Evolutionary conservation across 768 basidiomycete genomes (phyloP).

Genomic region (Collybia sordida): DNA sequence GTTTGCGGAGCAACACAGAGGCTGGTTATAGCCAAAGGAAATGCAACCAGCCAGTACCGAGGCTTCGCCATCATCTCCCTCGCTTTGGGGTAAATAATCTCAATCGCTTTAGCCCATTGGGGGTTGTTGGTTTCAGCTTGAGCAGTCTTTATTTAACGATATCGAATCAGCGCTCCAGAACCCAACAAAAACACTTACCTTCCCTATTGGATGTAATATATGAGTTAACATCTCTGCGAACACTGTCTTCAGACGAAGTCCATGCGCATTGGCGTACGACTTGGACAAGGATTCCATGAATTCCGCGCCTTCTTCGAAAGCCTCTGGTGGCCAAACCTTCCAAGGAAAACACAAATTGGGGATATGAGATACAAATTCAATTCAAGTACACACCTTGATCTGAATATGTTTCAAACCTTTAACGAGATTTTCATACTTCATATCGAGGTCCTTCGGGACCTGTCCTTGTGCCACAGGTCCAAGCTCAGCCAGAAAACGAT

Average conservation of each 20-base stretch:
- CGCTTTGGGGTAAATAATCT: constrained; percentile 78
- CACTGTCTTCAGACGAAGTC: constrained; percentile 75
- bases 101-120: constrained; percentile 90
- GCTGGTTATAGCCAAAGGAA: constrained; percentile 78
- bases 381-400: constrained; percentile 61
- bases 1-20: constrained; percentile 87
- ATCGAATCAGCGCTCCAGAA: constrained; percentile 3
- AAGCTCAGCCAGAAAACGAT: constrained; percentile 83
- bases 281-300: constrained; percentile 84
- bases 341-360: background rate
- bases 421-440: constrained; percentile 82
- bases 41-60: constrained; percentile 86
- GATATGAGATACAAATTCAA: background rate
- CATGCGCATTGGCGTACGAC: constrained; percentile 82
- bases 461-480: constrained; percentile 72
- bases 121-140: constrained; percentile 97
- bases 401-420: constrained; percentile 79
- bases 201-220: constrained; percentile 84
- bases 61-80: constrained; percentile 85
- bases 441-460: constrained; percentile 77
- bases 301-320: constrained; percentile 91
- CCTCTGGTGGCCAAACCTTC: constrained; percentile 91
- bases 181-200: constrained; percentile 43
- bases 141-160: constrained; percentile 57
- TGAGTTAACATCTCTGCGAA: constrained; percentile 82